Percentiles rank a stretch among this genome's conserved stretches.
Evolutionary conservation across 2,329 filamentous ascomycete genomes (phyloP).

Genomic region (Penicillium sp.): DNA sequence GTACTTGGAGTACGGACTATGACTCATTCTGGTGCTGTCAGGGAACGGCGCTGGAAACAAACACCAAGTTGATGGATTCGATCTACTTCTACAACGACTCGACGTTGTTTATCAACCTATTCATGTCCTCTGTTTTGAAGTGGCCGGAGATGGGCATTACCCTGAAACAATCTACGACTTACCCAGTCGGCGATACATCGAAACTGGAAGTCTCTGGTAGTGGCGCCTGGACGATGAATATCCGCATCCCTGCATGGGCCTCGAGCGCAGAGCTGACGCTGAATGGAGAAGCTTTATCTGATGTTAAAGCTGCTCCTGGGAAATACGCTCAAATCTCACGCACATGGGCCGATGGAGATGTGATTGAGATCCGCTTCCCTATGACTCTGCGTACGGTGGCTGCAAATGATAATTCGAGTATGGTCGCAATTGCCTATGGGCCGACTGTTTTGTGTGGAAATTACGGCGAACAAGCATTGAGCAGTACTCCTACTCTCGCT

Average conservation of each 20-base stretch:
- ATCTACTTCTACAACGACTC: conserved; percentile 49
- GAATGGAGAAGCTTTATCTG: not conserved
- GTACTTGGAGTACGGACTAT: conserved; percentile 55
- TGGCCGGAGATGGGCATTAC: not conserved
- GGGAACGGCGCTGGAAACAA: conserved; percentile 52
- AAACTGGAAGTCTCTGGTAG: not conserved
- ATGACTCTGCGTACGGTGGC: not conserved
- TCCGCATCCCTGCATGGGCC: not conserved
- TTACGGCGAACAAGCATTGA: not conserved
- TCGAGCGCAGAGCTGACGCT: not conserved
- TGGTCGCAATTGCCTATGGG: not conserved
- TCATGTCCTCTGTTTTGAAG: not conserved
- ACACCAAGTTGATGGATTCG: conserved; percentile 54
- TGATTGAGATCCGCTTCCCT: not conserved
- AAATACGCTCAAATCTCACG: not conserved
- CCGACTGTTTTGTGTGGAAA: not conserved
- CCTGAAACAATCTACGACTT: not conserved
- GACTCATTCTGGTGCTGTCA: conserved; percentile 56
- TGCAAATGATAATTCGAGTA: not conserved
- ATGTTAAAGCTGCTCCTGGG: not conserved
- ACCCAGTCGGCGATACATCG: not conserved
- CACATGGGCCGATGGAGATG: not conserved
- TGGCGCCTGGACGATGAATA: not conserved
- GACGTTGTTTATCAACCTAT: conserved; percentile 11
- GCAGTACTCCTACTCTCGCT: not conserved